Base-by-base conservation (phyloP, 495 filamentous ascomycete species). In the Xylaria grammica region DNA sequence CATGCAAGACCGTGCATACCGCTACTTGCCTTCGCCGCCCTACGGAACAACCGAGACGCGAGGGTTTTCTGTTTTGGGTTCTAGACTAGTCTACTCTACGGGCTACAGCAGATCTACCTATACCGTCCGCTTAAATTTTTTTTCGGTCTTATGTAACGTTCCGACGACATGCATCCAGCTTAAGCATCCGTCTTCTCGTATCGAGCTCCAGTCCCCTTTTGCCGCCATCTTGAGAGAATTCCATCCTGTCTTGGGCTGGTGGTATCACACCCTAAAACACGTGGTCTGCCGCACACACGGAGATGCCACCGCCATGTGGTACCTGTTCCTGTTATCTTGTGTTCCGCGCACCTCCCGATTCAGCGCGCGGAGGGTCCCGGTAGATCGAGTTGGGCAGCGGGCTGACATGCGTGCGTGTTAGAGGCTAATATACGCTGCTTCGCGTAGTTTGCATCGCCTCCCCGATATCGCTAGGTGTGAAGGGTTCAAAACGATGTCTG, bases 71-170 rank as follows among this genome's bases (percentile, higher is more conserved):
- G 45, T 11, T 2, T 22, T 15, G 45, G 45, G 45, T 48, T 48
- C 45, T 48, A 20, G 20, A 48, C 20, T 48, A 22, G 45, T 48
- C 22, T n/a, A n/a, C n/a, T n/a, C n/a, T n/a, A n/a, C n/a, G n/a
- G n/a, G n/a, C n/a, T n/a, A n/a, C n/a, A n/a, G n/a, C n/a, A n/a
- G n/a, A n/a, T n/a, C n/a, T n/a, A n/a, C n/a, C 45, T 48, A 48
- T 48, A 4, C n/a, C 20, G 45, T 19, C 45, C 19, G 45, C 5
- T 24, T 24, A 48, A 20, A n/a, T 44, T 3, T 44, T n/a, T n/a
- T n/a, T n/a, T 44, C 40, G 45, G 45, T 19, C 45, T 24, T 24
- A 48, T 48, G 45, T 24, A 48, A 48, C 45, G 45, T 48, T 5
- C 19, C 45, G 45, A 24, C 5, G 11, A 4, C 45, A 13, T 11